Percentiles rank a stretch among this genome's conserved stretches.
These are phyloP conservation scores for Tuber borchii DNA, from an alignment of 495 filamentous ascomycete genomes.

Conservation along the genomic window DNA sequence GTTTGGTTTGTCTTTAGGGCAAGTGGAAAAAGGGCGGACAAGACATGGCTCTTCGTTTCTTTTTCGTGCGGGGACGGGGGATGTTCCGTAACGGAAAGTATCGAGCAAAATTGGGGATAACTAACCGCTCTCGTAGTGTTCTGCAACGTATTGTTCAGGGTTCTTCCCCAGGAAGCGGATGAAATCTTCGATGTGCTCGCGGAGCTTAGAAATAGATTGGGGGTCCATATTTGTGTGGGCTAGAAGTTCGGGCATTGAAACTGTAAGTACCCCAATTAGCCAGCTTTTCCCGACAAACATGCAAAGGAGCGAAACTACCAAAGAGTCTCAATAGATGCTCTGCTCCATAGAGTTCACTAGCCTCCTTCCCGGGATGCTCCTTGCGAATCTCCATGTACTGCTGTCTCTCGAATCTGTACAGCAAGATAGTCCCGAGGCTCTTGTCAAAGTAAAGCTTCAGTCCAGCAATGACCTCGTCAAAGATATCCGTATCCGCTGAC, in stretches of 20 bases:
- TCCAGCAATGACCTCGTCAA: conserved; percentile 79
- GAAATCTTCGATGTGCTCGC: conserved; percentile 78
- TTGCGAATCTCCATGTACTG: conserved; percentile 71
- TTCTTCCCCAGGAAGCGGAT: conserved; percentile 73
- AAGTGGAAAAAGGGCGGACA: conserved; percentile 1
- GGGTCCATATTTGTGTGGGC: conserved; percentile 97
- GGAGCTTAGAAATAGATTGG: conserved; percentile 75
- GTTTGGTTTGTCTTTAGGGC: conserved; percentile 6
- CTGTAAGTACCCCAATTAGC: conserved; percentile 46
- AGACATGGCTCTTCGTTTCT: background rate
- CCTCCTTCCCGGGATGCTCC: conserved; percentile 51
- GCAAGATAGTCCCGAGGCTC: conserved; percentile 72
- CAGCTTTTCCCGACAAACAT: background rate
- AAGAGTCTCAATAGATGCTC: conserved; percentile 85
- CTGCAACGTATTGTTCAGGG: conserved; percentile 65
- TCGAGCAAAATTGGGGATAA: conserved; percentile 15
- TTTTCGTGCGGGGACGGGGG: background rate
- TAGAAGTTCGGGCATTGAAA: conserved; percentile 84
- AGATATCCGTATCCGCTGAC: conserved; percentile 67
- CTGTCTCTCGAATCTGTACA: conserved; percentile 85
- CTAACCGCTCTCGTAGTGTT: conserved; percentile 59
- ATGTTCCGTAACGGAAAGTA: background rate
- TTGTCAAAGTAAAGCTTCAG: conserved; percentile 88
- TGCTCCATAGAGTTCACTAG: conserved; percentile 78
- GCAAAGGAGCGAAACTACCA: conserved; percentile 52